Base-by-base conservation (phyloP, 2,329 filamentous ascomycete species). In the Neonectria ditissima region DNA sequence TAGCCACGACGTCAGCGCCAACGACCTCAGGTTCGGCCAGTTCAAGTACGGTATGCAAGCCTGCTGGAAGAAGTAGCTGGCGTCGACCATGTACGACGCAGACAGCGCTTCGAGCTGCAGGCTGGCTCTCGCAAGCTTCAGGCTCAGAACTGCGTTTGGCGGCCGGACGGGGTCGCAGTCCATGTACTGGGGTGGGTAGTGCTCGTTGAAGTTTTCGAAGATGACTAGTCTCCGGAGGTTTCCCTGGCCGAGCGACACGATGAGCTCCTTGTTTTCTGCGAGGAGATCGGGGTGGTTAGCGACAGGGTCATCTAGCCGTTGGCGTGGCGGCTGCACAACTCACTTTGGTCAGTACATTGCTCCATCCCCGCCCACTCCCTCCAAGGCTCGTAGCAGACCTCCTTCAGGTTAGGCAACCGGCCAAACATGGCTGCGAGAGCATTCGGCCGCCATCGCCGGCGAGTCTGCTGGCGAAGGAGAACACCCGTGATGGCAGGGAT, bases 381-480 rank as follows among this genome's bases (percentile, higher is more conserved):
- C 77, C 79, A 80, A 55, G 77, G 79, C 66, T 80, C 77, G 66
- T 78, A 80, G 55, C 74, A 73, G 66, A 81, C 65, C 65, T 81
- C 76, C 66, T 75, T 71, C 54, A 81, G 60, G 58, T 72, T 73
- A 50, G 77, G 75, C 63, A 79, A 73, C 60, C 73, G 73, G 37
- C 73, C 65, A 68, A 79, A 69, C 69, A 80, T 78, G 47, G 76
- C 65, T 57, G 67, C 66, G 43, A 79, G 70, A 43, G 73, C 68
- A 43, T 51, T 48, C 50, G 72, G 73, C 57, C 73, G 75, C 76
- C 76, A 79, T 69, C 73, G 68, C 62, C 76, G 73, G 60, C 77
- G 76, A 64, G 64, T 79, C 65, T 80, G 79, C 65, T 77, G 77
- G 47, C 79, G 78, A 62, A 80, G 63, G 50, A 80, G 74, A 56